phyloP scores from a whole-genome alignment of 192 early-diverging fungal species.

The Podila clonocystis region DNA sequence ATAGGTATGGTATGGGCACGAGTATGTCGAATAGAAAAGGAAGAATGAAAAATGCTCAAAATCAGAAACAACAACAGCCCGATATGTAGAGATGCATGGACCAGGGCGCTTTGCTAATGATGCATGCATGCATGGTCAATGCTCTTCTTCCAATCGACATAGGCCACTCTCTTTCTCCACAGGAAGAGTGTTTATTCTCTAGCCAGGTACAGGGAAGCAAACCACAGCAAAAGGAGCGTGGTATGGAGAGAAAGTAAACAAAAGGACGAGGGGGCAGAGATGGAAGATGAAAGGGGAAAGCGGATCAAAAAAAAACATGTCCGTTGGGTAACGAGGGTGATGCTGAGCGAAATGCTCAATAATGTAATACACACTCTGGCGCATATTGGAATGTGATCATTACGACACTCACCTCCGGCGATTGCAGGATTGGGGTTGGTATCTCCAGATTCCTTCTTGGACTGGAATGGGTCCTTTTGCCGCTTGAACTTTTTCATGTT shows the following conservation, averaged over 20 bases:
- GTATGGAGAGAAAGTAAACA: background rate
- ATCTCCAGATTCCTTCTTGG: slow-evolving; percentile 20
- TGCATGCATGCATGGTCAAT: background rate
- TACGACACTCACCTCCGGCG: slow-evolving; percentile 12
- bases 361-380: background rate
- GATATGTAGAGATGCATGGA: background rate
- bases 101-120: background rate
- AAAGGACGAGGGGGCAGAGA: background rate
- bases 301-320: background rate
- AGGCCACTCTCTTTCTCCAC: background rate
- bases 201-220: background rate
- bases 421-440: background rate
- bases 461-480: slow-evolving; percentile 18
- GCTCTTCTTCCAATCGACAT: background rate
- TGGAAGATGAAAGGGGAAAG: background rate
- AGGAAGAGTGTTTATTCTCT: background rate
- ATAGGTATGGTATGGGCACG: background rate
- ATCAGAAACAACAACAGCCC: background rate
- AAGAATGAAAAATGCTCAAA: background rate
- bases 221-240: background rate
- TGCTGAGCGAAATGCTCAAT: background rate
- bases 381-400: background rate
- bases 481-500: slow-evolving; percentile 31
- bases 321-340: background rate
- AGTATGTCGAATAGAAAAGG: background rate